These are phyloP conservation scores for Puccinia novopanici DNA, from an alignment of 1,284 basidiomycete genomes.

Conservation along the genomic window DNA sequence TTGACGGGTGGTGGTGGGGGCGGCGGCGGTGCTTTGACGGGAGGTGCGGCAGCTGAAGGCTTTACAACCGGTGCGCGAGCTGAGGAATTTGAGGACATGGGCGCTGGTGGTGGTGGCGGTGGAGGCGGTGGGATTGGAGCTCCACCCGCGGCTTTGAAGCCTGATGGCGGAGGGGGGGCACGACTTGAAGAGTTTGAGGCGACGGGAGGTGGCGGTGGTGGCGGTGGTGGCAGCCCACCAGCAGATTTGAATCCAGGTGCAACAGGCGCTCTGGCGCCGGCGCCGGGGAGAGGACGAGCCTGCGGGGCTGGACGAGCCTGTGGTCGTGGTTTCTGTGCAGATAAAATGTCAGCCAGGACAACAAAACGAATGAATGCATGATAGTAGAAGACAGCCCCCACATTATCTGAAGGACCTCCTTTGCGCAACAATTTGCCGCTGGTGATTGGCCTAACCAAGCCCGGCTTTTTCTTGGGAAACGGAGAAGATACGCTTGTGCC, in stretches of 20 bases:
- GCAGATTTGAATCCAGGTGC: conserved; percentile 36
- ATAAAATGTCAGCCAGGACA: conserved; percentile 56
- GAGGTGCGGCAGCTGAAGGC: conserved; percentile 19
- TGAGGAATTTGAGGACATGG: conserved; percentile 59
- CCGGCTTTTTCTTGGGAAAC: conserved; percentile 81
- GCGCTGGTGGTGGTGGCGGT: conserved; percentile 67
- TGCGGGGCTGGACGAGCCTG: conserved; percentile 54
- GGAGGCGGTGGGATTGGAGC: conserved; percentile 65
- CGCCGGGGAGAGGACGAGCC: conserved; percentile 57
- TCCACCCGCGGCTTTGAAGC: conserved; percentile 33
- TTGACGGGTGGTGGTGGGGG: conserved; percentile 48
- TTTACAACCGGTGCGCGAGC: conserved; percentile 5
- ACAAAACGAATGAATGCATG: conserved; percentile 53
- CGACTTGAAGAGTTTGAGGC: conserved; percentile 19
- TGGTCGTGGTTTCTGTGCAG: conserved; percentile 53
- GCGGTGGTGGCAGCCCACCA: conserved; percentile 54
- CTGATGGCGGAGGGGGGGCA: conserved; percentile 51
- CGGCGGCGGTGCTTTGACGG: conserved; percentile 35
- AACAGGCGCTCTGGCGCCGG: conserved; percentile 18
- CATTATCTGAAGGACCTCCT: conserved; percentile 70
- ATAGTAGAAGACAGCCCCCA: conserved; percentile 55
- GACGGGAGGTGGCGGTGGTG: conserved; percentile 65
- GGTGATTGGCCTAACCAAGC: conserved; percentile 77
- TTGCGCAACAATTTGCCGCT: conserved; percentile 76
- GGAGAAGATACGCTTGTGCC: conserved; percentile 78